Evolutionary conservation across 176 grass and related monocot genomes (phyloP).

Genomic region (Triticum monococcum): DNA sequence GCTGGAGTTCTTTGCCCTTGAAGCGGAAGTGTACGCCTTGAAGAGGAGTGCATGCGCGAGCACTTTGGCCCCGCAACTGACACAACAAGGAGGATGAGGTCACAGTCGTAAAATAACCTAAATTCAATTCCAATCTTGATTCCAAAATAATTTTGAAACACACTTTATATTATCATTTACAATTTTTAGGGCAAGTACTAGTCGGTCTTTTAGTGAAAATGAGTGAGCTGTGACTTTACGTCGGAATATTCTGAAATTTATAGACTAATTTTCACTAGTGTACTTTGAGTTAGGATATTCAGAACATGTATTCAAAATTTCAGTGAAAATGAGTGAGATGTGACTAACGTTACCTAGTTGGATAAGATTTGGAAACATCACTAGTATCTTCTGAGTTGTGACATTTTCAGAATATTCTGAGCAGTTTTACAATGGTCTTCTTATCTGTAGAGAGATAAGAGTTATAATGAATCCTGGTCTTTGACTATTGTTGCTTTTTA

Average conservation of each 20-base stretch:
- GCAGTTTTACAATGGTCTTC: no score
- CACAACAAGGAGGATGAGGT: no score
- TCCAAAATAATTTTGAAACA: background rate
- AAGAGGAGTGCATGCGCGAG: no score
- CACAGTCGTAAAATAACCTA: background rate
- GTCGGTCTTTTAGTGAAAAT: background rate
- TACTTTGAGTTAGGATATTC: background rate
- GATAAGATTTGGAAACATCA: background rate
- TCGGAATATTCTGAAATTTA: background rate
- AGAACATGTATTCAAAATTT: background rate
- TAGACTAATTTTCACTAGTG: background rate
- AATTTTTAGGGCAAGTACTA: background rate
- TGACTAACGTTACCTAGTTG: background rate
- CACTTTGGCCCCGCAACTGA: no score
- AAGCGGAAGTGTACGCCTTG: no score
- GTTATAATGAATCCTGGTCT: no score
- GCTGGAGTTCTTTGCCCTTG: no score
- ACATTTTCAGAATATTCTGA: background rate
- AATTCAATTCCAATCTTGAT: background rate
- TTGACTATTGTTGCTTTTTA: no score
- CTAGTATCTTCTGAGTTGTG: background rate
- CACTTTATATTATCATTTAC: background rate
- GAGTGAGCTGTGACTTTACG: background rate
- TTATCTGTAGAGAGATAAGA: no score
- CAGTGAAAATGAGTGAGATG: background rate